phyloP scores from a whole-genome alignment of 1,284 basidiomycete genomes.

The Pholiota adiposa region DNA sequence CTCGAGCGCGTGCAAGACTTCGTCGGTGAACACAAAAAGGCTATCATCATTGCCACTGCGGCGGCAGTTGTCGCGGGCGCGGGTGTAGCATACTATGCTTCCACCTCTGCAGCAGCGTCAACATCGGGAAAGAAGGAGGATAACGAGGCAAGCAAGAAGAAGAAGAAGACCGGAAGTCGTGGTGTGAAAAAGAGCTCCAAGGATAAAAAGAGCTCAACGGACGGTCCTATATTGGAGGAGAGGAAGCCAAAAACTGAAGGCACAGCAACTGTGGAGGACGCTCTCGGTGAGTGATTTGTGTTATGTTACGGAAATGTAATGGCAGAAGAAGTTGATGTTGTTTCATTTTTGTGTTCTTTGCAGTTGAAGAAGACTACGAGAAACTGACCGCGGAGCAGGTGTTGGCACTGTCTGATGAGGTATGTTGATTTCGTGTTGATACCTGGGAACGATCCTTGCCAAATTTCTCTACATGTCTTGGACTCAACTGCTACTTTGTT shows the following conservation, averaged over 20 bases:
- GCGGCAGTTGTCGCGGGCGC: slow-evolving; percentile 74
- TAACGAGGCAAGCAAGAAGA: slow-evolving; percentile 55
- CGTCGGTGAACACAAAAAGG: slow-evolving; percentile 76
- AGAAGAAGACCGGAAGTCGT: slow-evolving; percentile 47
- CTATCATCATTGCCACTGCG: slow-evolving; percentile 68
- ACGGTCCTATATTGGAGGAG: slow-evolving; percentile 82
- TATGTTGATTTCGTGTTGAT: slow-evolving; percentile 30
- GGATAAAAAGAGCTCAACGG: slow-evolving; percentile 34
- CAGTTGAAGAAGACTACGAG: slow-evolving; percentile 36
- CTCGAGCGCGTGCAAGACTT: slow-evolving; percentile 72
- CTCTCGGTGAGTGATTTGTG: slow-evolving; percentile 19
- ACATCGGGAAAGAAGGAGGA: slow-evolving; percentile 27
- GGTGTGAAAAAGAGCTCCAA: slow-evolving; percentile 64
- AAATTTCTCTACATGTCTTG: too few relatives aligned
- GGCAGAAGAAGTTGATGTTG: neutral
- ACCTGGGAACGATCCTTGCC: too few relatives aligned
- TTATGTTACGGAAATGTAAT: neutral
- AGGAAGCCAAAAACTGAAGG: slow-evolving; percentile 30
- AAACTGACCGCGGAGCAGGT: slow-evolving; percentile 60
- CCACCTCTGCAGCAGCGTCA: slow-evolving; percentile 48
- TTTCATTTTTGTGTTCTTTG: neutral
- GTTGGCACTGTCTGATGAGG: slow-evolving; percentile 58
- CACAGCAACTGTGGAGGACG: slow-evolving; percentile 35
- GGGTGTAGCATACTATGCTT: slow-evolving; percentile 79
- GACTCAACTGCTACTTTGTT: too few relatives aligned